Percentiles rank a stretch among this genome's conserved stretches.
phyloP scores from a whole-genome alignment of 2,329 filamentous ascomycete species.

The Mariannaea elegans region DNA sequence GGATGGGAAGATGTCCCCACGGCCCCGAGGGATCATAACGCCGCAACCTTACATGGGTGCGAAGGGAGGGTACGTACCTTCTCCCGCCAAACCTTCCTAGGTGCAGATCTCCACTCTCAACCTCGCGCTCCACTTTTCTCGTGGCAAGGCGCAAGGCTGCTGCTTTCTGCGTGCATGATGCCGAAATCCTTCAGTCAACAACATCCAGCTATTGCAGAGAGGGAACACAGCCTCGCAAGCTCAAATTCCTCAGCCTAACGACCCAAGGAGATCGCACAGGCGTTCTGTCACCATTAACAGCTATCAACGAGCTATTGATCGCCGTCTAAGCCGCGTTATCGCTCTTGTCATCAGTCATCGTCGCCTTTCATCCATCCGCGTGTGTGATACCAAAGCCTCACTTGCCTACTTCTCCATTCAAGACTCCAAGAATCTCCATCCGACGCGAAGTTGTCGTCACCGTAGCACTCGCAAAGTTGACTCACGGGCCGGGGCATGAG shows the following conservation, averaged over 20 bases:
- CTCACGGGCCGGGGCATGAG: conserved; percentile 11
- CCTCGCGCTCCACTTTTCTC: conserved; percentile 12
- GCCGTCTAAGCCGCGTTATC: neutral
- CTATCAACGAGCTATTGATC: neutral
- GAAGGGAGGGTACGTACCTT: neutral
- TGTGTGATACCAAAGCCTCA: conserved; percentile 14
- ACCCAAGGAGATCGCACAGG: neutral
- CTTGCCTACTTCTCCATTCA: neutral
- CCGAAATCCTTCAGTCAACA: conserved; percentile 20
- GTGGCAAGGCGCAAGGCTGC: conserved; percentile 18
- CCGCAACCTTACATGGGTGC: too few relatives aligned
- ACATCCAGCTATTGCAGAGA: conserved; percentile 13
- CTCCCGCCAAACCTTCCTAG: too few relatives aligned
- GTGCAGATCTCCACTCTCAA: conserved; percentile 12
- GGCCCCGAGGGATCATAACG: neutral
- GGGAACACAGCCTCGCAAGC: conserved; percentile 1
- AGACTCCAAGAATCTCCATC: neutral
- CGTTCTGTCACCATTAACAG: neutral
- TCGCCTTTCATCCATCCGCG: conserved; percentile 1
- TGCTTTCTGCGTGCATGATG: conserved; percentile 13
- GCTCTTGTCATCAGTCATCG: neutral
- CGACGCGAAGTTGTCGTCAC: neutral
- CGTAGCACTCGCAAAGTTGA: conserved; percentile 3
- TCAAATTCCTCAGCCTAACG: neutral
- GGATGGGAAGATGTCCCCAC: neutral